phyloP scores from a whole-genome alignment of 306 rosid genomes.

The Glycyrrhiza uralensis region DNA sequence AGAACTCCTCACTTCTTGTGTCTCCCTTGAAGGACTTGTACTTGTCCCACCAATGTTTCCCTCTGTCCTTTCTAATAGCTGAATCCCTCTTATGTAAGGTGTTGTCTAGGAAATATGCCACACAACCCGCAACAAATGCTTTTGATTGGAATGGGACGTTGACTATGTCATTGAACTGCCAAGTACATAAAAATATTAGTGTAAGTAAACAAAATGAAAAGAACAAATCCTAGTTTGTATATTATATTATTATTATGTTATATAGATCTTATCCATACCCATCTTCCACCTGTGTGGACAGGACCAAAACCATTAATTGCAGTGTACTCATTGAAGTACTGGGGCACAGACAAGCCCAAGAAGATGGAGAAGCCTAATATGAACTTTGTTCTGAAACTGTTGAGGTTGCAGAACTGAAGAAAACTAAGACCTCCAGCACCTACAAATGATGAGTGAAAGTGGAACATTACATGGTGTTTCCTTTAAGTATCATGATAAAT shows the following conservation, averaged over 20 bases:
- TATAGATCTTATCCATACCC: conserved; percentile 53
- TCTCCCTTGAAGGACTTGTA: conserved; percentile 76
- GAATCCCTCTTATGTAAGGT: conserved; percentile 52
- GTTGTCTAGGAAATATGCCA: conserved; percentile 89
- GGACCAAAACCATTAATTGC: conserved; percentile 86
- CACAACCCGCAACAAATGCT: conserved; percentile 79
- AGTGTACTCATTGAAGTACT: conserved; percentile 93
- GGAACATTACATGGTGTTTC: not conserved
- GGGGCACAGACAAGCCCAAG: conserved; percentile 90
- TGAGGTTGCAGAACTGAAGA: conserved; percentile 96
- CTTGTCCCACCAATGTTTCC: conserved; percentile 98
- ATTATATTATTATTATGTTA: not conserved
- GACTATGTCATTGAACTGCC: conserved; percentile 88
- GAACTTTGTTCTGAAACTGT: conserved; percentile 91
- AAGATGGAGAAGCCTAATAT: conserved; percentile 88
- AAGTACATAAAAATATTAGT: not conserved
- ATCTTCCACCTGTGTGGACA: conserved; percentile 81
- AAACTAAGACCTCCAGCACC: conserved; percentile 85
- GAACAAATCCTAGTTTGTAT: not conserved
- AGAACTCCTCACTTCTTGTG: conserved; percentile 85
- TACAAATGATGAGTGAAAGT: conserved; percentile 19
- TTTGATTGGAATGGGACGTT: conserved; percentile 95
- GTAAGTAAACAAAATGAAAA: conserved; percentile 4
- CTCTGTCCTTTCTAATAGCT: conserved; percentile 70
- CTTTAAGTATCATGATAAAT: not conserved